These are phyloP conservation scores for Triticum turgidum DNA, from an alignment of 176 grass and related monocot genomes.

Conservation along the genomic window DNA sequence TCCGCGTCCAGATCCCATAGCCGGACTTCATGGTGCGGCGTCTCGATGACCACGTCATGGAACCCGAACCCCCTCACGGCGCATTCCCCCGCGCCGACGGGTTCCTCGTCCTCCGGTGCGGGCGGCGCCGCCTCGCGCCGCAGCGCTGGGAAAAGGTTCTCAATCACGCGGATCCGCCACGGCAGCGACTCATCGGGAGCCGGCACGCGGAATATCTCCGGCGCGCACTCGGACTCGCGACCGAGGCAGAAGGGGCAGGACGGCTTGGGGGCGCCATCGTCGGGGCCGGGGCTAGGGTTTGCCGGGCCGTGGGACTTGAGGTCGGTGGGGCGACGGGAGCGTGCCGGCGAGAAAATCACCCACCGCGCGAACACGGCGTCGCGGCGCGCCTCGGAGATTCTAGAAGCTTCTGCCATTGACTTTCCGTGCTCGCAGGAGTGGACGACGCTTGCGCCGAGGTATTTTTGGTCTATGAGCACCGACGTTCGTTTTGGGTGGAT, in stretches of 20 bases:
- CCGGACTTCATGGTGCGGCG: constrained; percentile 72
- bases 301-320: constrained; percentile 66
- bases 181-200: neutral
- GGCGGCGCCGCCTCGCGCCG: constrained; percentile 61
- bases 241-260: constrained; percentile 92
- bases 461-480: too few species aligned
- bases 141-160: constrained; percentile 89
- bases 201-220: constrained; percentile 85
- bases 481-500: too few species aligned
- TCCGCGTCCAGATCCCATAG: constrained; percentile 58
- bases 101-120: neutral
- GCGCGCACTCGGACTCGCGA: constrained; percentile 83
- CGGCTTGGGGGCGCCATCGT: constrained; percentile 20
- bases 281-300: constrained; percentile 31
- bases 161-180: constrained; percentile 92
- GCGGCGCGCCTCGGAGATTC: constrained; percentile 63
- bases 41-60: constrained; percentile 99
- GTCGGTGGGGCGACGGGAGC: constrained; percentile 86
- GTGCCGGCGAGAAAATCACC: constrained; percentile 78
- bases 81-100: neutral
- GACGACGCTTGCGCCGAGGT: neutral
- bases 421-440: neutral
- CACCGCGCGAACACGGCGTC: constrained; percentile 79
- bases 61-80: constrained; percentile 70
- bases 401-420: constrained; percentile 26